These are phyloP conservation scores for Neoboletus subvelutipes DNA, from an alignment of 768 basidiomycete genomes.

Conservation along the genomic window DNA sequence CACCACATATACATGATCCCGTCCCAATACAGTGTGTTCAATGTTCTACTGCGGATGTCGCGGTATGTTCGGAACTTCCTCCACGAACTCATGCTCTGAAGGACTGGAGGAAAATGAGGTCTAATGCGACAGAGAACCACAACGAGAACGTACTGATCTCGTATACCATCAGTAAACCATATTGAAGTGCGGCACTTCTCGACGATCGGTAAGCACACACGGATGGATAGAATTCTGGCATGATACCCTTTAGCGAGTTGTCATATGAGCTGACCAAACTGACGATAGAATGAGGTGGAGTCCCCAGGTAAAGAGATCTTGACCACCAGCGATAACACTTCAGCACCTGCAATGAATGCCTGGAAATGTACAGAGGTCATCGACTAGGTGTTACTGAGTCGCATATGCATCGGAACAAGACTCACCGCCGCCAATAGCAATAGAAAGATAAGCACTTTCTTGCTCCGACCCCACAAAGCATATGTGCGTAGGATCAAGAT, in stretches of 20 bases:
- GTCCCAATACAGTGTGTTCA: constrained; percentile 28
- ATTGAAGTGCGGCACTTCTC: constrained; percentile 14
- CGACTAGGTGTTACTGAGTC: not conserved
- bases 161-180: constrained; percentile 17
- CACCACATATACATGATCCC: constrained; percentile 29
- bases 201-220: constrained; percentile 16
- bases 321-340: constrained; percentile 6
- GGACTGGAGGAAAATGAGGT: constrained; percentile 14
- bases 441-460: constrained; percentile 15
- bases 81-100: constrained; percentile 27
- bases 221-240: constrained; percentile 22
- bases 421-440: constrained; percentile 20
- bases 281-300: constrained; percentile 18
- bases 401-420: not conserved
- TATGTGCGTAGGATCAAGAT: constrained; percentile 30
- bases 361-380: not conserved
- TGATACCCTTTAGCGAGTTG: not conserved
- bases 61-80: constrained; percentile 25
- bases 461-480: constrained; percentile 24
- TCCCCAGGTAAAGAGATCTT: constrained; percentile 17
- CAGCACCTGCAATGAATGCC: constrained; percentile 18
- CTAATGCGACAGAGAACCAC: not conserved
- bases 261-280: constrained; percentile 5
- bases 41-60: constrained; percentile 8
- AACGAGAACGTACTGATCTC: constrained; percentile 20